These are phyloP conservation scores for Neurospora sp. DNA, from an alignment of 495 filamentous ascomycete species.

Conservation along the genomic window DNA sequence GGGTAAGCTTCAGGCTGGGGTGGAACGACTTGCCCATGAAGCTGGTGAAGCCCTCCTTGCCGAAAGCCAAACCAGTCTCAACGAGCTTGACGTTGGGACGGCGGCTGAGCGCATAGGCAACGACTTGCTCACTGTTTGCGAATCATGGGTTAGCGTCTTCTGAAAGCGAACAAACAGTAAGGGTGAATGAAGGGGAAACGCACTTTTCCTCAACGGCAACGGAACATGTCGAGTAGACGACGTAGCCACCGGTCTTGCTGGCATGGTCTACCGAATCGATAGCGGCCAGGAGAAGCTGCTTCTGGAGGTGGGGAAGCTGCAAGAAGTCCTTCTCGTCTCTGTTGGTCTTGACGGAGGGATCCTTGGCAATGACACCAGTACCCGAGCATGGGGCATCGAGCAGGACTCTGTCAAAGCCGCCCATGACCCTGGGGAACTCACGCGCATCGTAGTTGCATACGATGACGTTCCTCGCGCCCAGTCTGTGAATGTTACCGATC, in stretches of 20 bases:
- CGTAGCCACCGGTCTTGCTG: constrained; percentile 74
- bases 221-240: constrained; percentile 84
- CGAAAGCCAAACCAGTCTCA: constrained; percentile 86
- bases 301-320: constrained; percentile 81
- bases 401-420: constrained; percentile 67
- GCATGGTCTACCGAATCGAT: constrained; percentile 75
- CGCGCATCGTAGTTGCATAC: constrained; percentile 91
- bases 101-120: constrained; percentile 82
- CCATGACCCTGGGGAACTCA: constrained; percentile 87
- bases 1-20: constrained; percentile 69
- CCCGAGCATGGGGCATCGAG: constrained; percentile 38
- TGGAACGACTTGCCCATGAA: constrained; percentile 87
- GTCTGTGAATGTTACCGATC: constrained; percentile 94
- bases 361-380: constrained; percentile 83
- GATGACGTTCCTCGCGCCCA: constrained; percentile 85
- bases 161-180: constrained; percentile 43
- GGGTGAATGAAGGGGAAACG: background rate
- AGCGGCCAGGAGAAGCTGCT: constrained; percentile 82
- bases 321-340: constrained; percentile 93
- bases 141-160: constrained; percentile 67
- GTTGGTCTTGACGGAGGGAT: constrained; percentile 91
- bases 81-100: constrained; percentile 90
- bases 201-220: constrained; percentile 25
- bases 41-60: constrained; percentile 77
- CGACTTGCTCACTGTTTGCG: constrained; percentile 83